Evolutionary conservation across 2,329 filamentous ascomycete genomes (phyloP), one percentile per base, ranked within the genome.

Genomic region (Paecilomyces sp.): DNA sequence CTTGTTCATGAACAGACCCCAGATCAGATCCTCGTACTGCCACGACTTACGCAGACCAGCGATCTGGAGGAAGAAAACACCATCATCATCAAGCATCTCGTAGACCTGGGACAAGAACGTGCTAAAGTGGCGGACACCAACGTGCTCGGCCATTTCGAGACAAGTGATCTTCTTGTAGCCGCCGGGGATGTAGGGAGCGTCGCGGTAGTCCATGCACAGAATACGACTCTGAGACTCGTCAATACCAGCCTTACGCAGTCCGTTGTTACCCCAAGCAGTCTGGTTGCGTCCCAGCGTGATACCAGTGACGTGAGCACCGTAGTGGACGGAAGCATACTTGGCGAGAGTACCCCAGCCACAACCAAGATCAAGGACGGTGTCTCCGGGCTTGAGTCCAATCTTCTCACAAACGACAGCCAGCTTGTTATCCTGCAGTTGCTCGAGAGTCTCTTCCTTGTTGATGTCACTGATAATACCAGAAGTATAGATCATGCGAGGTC

Each of bases 1-100:
- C 82, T 96, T 97, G 88, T 97, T 97, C 92, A 97, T 96, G 85
- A 97, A 97, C 54, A 97, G 84, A 74, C 94, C 94, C 94, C 94
- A 97, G 76, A 93, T 90, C 57, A 97, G 85, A 79, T 97, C 93
- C 82, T 97, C 92, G 73, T 96, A 97, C 78, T 97, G 94, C 94
- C 94, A 97, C 64, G 84, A 82, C 81, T 95, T 95, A 68, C 94
- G 89, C 63, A 99, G 85, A 79, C 94, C 94, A 68, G 93, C 92
- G 69, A 95, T 92, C 78, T 97, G 94, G 62, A 97, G 83, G 85
- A 94, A 97, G 82, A 97, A 96, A 66, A 91, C 85, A 75, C 94
- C 94, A 66, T 97, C 92, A 66, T 97, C 94, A 63, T 97, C 91
- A 58, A 97, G 87, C 92, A 97, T 97, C 71, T 96, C 88, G 75